phyloP scores from a whole-genome alignment of 352 stramenopile genomes.

The Phytophthora chlamydospora region DNA sequence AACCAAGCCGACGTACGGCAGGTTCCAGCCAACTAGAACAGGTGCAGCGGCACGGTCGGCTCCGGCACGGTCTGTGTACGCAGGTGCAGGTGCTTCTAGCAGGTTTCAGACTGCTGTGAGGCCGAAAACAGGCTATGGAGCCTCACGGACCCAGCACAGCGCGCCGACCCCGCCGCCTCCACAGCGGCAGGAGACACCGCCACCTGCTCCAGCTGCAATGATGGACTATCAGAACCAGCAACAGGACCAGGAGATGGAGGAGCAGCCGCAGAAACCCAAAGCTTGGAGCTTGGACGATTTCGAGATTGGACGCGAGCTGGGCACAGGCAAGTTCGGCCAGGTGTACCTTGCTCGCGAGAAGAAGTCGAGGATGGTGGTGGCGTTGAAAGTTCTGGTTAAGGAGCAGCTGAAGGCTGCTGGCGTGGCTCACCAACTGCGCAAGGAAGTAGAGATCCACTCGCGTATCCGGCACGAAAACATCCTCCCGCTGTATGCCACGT shows the following conservation, averaged over 20 bases:
- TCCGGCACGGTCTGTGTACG: conserved; percentile 4
- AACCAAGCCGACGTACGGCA: conserved; percentile 31
- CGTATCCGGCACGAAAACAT: conserved; percentile 90
- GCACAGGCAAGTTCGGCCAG: conserved; percentile 89
- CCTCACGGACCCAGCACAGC: conserved; percentile 14
- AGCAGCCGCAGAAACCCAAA: conserved; percentile 42
- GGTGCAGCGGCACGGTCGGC: conserved; percentile 13
- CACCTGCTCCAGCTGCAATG: conserved; percentile 32
- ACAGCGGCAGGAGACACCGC: conserved; percentile 19
- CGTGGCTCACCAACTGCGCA: conserved; percentile 80
- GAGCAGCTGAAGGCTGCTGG: conserved; percentile 70
- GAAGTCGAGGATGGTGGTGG: conserved; percentile 76
- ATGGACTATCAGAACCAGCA: conserved; percentile 32
- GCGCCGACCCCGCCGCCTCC: conserved; percentile 9
- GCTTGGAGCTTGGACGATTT: conserved; percentile 89
- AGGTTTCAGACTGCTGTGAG: conserved; percentile 22
- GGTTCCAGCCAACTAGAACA: conserved; percentile 26
- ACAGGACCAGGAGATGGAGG: conserved; percentile 21
- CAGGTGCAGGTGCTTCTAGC: conserved; percentile 14
- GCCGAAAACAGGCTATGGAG: conserved; percentile 22
- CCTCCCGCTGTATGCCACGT: conserved; percentile 84
- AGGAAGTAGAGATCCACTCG: conserved; percentile 93
- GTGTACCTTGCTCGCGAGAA: conserved; percentile 91
- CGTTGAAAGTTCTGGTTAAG: conserved; percentile 93
- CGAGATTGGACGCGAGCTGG: conserved; percentile 83